Evolutionary conservation across 2,329 filamentous ascomycete genomes (phyloP), one percentile per base, ranked within the genome.

Genomic region (Diaporthe capsici): DNA sequence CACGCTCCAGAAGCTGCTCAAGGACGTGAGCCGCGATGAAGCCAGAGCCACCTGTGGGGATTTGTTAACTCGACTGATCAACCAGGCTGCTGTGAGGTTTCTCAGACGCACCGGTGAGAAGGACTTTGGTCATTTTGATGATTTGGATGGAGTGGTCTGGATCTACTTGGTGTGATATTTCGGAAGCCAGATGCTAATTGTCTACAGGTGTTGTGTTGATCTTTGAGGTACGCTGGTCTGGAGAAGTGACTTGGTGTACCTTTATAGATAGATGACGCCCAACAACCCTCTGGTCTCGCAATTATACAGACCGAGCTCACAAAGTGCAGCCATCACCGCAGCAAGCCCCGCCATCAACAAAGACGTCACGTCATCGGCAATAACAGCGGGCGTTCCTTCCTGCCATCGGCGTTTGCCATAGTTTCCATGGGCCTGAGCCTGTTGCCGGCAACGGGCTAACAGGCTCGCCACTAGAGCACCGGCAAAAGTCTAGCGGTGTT

Each of bases 11-110:
- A 37, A 91, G 88, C 77, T 88, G 85, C 70, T 90, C 86, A 57
- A 91, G 85, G 76, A 89, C 86, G 80, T 91, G 90, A 71, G 88
- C 85, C 78, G 87, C 87, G 78, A 89, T 89, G 82, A 89, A 89
- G 84, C 87, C 87, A 55, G 87, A 88, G 79, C 87, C 87, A 76
- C 87, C 87, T 87, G 72, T 72, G 67, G 8, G 25, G n/a, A 49
- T 34, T 61, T 63, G 42, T 72, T 57, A 44, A 55, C 42, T 22
- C 25, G 9, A 8, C 15, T 55, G 10, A 10, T 72, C 2, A 31
- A 13, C 9, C 17, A 25, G 55, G 15, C 42, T 20, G 58, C 42
- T n/a, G 53, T 9, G 28, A 67, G 65, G 53, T 25, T 25, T 37
- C 25, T 25, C 0, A 25, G 15, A 81, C 82, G 72, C 77, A 87